These are phyloP conservation scores for Phaeoacremonium minimum DNA, from an alignment of 2,329 filamentous ascomycete genomes.

Conservation along the genomic window DNA sequence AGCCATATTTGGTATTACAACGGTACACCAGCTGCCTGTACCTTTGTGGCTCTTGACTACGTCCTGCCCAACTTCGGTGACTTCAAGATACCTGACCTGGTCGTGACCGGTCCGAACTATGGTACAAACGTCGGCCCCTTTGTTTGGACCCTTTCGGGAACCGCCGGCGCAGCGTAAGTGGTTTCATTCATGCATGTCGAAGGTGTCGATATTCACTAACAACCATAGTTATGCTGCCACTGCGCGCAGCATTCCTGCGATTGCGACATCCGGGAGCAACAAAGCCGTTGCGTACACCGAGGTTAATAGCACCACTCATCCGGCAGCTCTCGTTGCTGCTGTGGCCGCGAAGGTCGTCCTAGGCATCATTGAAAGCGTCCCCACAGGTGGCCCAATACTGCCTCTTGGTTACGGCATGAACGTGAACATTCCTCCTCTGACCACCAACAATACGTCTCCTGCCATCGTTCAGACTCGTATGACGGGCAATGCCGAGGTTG, in stretches of 20 bases:
- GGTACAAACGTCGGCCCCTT: conserved; percentile 50
- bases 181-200: too few species aligned
- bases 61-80: conserved; percentile 45
- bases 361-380: conserved; percentile 32
- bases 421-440: conserved; percentile 44
- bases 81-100: conserved; percentile 45
- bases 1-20: conserved; percentile 58
- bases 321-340: conserved; percentile 35
- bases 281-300: conserved; percentile 2
- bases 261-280: conserved; percentile 42
- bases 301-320: conserved; percentile 17
- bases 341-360: conserved; percentile 38
- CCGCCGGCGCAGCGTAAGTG: conserved; percentile 47
- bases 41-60: conserved; percentile 52
- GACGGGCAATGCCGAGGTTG: conserved; percentile 41
- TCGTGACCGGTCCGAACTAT: conserved; percentile 52
- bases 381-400: conserved; percentile 25
- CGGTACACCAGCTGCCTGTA: conserved; percentile 51
- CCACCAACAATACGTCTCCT: conserved; percentile 31
- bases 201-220: too few species aligned
- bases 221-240: too few species aligned
- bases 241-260: conserved; percentile 42
- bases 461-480: conserved; percentile 41
- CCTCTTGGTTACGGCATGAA: conserved; percentile 47
- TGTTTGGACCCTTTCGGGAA: conserved; percentile 46